Evolutionary conservation across 129 eudicot genomes (phyloP), one percentile per base, ranked within the genome.

Genomic region (Ambrosia trifida): DNA sequence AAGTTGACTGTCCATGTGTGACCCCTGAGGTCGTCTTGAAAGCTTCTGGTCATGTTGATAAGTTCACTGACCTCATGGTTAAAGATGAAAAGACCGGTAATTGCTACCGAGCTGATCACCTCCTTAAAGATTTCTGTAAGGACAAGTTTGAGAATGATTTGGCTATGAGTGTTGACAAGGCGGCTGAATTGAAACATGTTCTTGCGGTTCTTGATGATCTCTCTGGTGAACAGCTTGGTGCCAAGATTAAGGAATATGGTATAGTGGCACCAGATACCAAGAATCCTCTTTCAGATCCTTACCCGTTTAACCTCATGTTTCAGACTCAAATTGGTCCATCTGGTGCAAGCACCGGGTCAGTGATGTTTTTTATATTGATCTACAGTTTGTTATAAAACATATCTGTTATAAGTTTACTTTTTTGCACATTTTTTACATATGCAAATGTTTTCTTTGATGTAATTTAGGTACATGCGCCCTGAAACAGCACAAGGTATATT

Each of bases 401-500:
- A 17, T 40, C 11, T 38, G 3, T 66, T 36, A 7, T 54, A 10
- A 1, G 70, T 60, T 53, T 19, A 19, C 40, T 1, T 44, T 46
- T 24, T 7, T 59, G 7, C 6, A 35, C 43, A 56, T 11, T 31
- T 54, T 50, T 54, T 31, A 7, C 61, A 24, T 40, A 11, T 9
- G 14, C 7, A 49, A 46, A 14, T 46, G 12, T 50, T 53, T 56
- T 72, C 18, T 44, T 20, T 78, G 17, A 69, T 49, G 31, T 49
- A 13, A 3, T 80, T 41, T 80, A 88, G 96, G 83, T 88, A 85
- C 75, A 85, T 88, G 96, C 91, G 96, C 13, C 96, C 96, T 54
- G 96, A 88, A 76, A 88, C 96, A 14, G 96, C 96, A 33, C 96
- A 88, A 68, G 96, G 96, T 52, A 88, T 88, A 8, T 88, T 85